Base-by-base conservation (phyloP, 805 yeast species). In the Millerozyma acaciae region DNA sequence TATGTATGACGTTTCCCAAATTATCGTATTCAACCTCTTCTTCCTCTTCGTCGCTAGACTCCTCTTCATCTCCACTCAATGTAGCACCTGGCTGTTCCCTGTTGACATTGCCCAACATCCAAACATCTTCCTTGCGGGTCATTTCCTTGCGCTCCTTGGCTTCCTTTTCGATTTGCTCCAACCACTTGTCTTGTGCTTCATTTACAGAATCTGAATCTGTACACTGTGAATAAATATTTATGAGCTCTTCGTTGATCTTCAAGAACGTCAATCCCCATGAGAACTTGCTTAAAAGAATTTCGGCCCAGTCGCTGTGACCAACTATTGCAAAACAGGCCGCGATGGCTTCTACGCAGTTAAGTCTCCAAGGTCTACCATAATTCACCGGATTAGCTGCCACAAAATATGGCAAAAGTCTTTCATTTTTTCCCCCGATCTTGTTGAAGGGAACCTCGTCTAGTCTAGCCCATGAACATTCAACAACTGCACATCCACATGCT, bases 401-500 rank as follows among this genome's bases (percentile, higher is more conserved):
- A 30, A 93, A 64, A 48, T 90, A 93, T 1, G 98, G 98, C 37
- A 93, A 55, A 19, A 93, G 65, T 30, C 98, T 68, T 52, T 90
- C 96, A 48, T 86, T 71, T 40, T 76, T 78, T 4, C 97, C 97
- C 4, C 97, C 97, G 38, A 93, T 88, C 51, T 84, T 86, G 39
- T 72, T 65, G 59, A 93, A 93, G 4, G 98, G 98, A n/a, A 93
- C 78, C 56, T 93, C 98, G 35, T 88, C 95, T n/a, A 93, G 57
- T 35, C 97, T 68, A 0, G 98, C 98, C 98, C 98, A 93, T 2
- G 96, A 87, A 60, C 97, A 90, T 55, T 93, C 98, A 2, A 93
- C 97, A 6, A 93, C 98, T 0, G 98, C 96, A n/a, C 88, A 93
- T 22, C 98, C 98, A 25, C 67, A 53, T 18, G 68, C 68, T 47